Conservation (phyloP, 495 filamentous ascomycete genomes). For the Tetracladium marchalianum region DNA sequence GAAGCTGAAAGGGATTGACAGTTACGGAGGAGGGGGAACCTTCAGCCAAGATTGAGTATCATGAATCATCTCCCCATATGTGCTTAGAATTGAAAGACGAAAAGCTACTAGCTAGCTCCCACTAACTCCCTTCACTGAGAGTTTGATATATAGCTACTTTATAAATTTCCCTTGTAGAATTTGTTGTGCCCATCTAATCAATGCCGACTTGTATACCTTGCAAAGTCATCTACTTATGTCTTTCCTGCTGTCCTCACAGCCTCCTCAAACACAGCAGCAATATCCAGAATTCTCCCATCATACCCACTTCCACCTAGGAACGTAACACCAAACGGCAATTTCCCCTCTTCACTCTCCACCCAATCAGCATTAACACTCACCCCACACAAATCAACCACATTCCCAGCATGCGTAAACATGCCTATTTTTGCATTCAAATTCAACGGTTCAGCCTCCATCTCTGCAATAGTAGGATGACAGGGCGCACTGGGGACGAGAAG, state of each 20-base stretch:
- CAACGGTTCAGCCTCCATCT: slow-evolving; percentile 47
- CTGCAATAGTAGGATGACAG: slow-evolving; percentile 45
- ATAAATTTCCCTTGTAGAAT: too few species aligned
- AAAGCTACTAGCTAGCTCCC: too few species aligned
- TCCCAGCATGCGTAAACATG: slow-evolving; percentile 53
- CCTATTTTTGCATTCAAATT: slow-evolving; percentile 44
- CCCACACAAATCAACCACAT: slow-evolving; percentile 56
- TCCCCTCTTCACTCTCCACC: slow-evolving; percentile 19
- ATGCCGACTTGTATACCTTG: too few species aligned
- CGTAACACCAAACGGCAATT: slow-evolving; percentile 54
- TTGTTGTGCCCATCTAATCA: too few species aligned
- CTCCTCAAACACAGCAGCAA: slow-evolving; percentile 44
- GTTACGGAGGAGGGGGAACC: too few species aligned
- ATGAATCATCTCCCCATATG: too few species aligned
- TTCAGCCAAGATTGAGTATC: too few species aligned
- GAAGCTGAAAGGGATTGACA: too few species aligned
- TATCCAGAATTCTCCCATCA: slow-evolving; percentile 46
- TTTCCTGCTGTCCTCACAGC: slow-evolving; percentile 5
- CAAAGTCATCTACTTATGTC: background rate
- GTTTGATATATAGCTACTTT: too few species aligned
- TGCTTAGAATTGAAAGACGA: too few species aligned
- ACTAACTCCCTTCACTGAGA: too few species aligned
- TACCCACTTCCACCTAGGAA: slow-evolving; percentile 44
- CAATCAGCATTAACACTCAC: slow-evolving; percentile 46
- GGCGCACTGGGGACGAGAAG: slow-evolving; percentile 53